phyloP scores from a whole-genome alignment of 2,329 filamentous ascomycete genomes.

The Aspergillus glaucus region DNA sequence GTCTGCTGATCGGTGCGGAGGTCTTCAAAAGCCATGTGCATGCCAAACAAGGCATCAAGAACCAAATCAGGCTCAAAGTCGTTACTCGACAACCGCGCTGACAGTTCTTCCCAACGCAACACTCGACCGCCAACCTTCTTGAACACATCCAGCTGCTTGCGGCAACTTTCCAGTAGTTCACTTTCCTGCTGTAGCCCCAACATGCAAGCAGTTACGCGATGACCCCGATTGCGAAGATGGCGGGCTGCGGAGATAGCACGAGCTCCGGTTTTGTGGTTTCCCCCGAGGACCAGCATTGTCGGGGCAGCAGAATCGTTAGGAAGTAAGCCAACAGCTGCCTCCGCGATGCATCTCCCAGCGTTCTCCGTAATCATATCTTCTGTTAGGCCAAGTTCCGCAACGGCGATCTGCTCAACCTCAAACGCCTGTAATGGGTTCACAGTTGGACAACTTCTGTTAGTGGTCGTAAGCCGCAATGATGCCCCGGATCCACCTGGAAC shows the following conservation, averaged over 20 bases:
- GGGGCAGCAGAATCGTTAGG: slow-evolving; percentile 51
- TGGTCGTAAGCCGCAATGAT: slow-evolving; percentile 49
- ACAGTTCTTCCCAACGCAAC: slow-evolving; percentile 54
- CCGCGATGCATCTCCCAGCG: slow-evolving; percentile 78
- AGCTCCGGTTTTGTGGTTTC: slow-evolving; percentile 87
- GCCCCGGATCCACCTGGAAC: slow-evolving; percentile 31
- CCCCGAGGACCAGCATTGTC: slow-evolving; percentile 72
- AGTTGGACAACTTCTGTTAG: slow-evolving; percentile 50
- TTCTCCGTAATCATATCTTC: slow-evolving; percentile 92
- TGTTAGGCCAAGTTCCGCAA: slow-evolving; percentile 76
- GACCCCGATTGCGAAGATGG: slow-evolving; percentile 76
- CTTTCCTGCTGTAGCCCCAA: slow-evolving; percentile 77
- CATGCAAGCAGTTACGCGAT: slow-evolving; percentile 75
- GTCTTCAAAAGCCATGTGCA: slow-evolving; percentile 84
- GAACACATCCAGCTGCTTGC: slow-evolving; percentile 76
- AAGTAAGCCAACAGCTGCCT: slow-evolving; percentile 64
- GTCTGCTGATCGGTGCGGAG: slow-evolving; percentile 75
- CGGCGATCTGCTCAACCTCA: slow-evolving; percentile 84
- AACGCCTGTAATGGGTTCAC: slow-evolving; percentile 75
- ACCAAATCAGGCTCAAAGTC: slow-evolving; percentile 69
- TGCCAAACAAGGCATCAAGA: slow-evolving; percentile 79
- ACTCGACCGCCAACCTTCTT: slow-evolving; percentile 75
- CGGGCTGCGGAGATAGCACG: slow-evolving; percentile 78
- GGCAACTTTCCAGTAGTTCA: slow-evolving; percentile 72
- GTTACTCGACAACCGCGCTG: slow-evolving; percentile 44